Conservation (phyloP, 2,329 filamentous ascomycete genomes). For the Grosmannia penicillata region DNA sequence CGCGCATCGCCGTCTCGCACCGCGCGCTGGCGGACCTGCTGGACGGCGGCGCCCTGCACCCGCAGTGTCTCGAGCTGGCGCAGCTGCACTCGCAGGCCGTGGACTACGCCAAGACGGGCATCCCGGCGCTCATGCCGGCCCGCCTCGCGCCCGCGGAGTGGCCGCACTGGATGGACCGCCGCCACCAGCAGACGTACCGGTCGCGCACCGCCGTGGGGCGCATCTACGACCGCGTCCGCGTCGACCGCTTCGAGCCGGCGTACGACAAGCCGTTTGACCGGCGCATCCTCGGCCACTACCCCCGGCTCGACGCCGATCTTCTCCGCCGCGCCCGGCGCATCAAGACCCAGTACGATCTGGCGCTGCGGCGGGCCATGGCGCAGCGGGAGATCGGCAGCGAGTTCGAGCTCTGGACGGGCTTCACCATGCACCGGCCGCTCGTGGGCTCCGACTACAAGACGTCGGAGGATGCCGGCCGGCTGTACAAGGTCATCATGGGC, state of each 20-base stretch:
- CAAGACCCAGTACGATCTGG: constrained; percentile 65
- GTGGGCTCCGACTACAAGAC: constrained; percentile 71
- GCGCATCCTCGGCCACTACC: constrained; percentile 52
- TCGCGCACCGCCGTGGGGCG: constrained; percentile 63
- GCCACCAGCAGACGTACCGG: constrained; percentile 38
- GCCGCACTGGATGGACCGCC: constrained; percentile 84
- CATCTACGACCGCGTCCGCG: constrained; percentile 63
- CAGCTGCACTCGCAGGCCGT: constrained; percentile 79
- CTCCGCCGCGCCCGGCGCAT: constrained; percentile 47
- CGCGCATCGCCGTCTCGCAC: constrained; percentile 68
- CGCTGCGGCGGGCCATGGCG: constrained; percentile 65
- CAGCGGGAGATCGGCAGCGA: constrained; percentile 75
- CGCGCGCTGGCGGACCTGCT: constrained; percentile 58
- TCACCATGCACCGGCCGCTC: constrained; percentile 60
- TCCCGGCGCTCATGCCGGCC: constrained; percentile 52
- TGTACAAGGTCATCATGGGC: constrained; percentile 51
- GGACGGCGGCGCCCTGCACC: constrained; percentile 46
- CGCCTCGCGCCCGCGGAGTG: constrained; percentile 46
- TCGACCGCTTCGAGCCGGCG: constrained; percentile 55
- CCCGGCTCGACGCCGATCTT: constrained; percentile 32
- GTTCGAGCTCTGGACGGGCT: constrained; percentile 84
- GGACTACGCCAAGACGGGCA: constrained; percentile 85
- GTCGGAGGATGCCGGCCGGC: constrained; percentile 64
- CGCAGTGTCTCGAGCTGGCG: constrained; percentile 60
- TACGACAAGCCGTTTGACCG: constrained; percentile 61